A percentile compares a stretch with the other conserved stretches of the same genome.
These are phyloP conservation scores for barrel medic (Medicago truncatula) DNA, from an alignment of 306 rosid species.

Conservation along the genomic window MtrunA17r5.0-ANR NC_053042.1:56300501-56301000, in stretches of 20 bases:
- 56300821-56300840: too few relatives aligned
- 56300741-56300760: too few relatives aligned
- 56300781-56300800: constrained; percentile 1
- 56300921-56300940: constrained; percentile 99
- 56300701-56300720: too few relatives aligned
- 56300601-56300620: too few relatives aligned
- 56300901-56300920: constrained; percentile 97
- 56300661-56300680: too few relatives aligned
- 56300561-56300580: too few relatives aligned
- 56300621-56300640: too few relatives aligned
- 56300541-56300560: too few relatives aligned
- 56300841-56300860: constrained; percentile 12
- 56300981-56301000: constrained; percentile 96
- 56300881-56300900: constrained; percentile 26
- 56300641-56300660: too few relatives aligned
- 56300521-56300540: not conserved
- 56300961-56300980: constrained; percentile 97
- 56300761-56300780: constrained; percentile 1
- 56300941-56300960: constrained; percentile 97
- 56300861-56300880: constrained; percentile 6
- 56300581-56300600: too few relatives aligned
- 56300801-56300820: not conserved
- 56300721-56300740: too few relatives aligned
- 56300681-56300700: too few relatives aligned
- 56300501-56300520: constrained; percentile 4